Evolutionary conservation across 805 yeast species (phyloP), one percentile per base, ranked within the genome.

Genomic region (Wickerhamiella sergipiensis): DNA sequence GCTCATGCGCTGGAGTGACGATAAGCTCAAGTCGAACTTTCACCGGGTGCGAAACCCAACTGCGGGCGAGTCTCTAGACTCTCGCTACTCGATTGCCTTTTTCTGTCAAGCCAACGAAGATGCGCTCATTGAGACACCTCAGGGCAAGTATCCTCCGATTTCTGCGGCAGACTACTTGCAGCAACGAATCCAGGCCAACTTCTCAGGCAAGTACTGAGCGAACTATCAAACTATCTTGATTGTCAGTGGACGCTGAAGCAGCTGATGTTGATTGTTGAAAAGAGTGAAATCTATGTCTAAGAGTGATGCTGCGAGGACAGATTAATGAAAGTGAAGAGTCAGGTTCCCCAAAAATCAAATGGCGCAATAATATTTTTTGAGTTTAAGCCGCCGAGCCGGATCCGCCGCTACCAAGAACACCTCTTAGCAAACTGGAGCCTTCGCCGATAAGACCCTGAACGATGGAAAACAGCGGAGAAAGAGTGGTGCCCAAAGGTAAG

Each of bases 1-100:
- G 57, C 50, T 54, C 13, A 53, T 52, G 55, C 49, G 55, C 10
- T 54, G 57, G 57, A 44, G 50, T 13, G 53, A 52, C 26, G 55
- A 54, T 40, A 23, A 43, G 23, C 46, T 54, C 18, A 48, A 46
- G 24, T 54, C 57, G 1, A 54, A 52, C n/a, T 43, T 54, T 13
- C 57, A 54, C 46, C 52, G 57, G 6, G 57, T 54, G 10, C 49
- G 55, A 12, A 21, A 36, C 38, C 57, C 57, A 8, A 33, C 43
- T 13, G 23, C 39, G 0, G 52, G 49, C 15, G 57, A 54, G 23
- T 48, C 48, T 43, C 43, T 46, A 7, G 49, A 49, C 10, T 39
- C 50, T 17, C 48, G 57, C 38, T 52, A 54, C 42, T 26, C 49
- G 5, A 52, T 54, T 17, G 57, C 50, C 5, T 54, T 45, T 40